Conservation (phyloP, 805 yeast genomes). For the Groenewaldozyma tartarivorans region DNA sequence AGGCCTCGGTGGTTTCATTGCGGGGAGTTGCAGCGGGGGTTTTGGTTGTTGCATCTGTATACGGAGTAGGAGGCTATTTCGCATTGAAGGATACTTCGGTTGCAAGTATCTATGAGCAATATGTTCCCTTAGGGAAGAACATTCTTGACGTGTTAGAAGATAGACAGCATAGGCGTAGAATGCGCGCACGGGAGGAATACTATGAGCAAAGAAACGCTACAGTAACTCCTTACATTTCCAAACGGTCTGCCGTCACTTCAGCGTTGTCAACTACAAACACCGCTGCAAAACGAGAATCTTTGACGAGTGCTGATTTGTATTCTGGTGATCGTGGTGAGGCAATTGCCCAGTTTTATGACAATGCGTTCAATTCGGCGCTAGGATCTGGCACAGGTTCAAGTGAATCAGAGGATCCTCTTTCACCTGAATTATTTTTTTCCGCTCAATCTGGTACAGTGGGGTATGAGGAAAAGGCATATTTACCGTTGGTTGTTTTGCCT, state of each 20-base stretch:
- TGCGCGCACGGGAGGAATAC: slow-evolving; percentile 7
- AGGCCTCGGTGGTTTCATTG: neutral
- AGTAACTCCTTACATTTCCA: slow-evolving; percentile 13
- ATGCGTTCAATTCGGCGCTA: neutral
- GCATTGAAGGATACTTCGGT: neutral
- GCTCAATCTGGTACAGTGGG: slow-evolving; percentile 19
- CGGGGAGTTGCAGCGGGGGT: neutral
- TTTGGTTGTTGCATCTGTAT: neutral
- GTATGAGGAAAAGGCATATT: slow-evolving; percentile 15
- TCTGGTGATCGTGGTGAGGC: neutral
- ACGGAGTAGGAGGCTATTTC: neutral
- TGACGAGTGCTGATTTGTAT: neutral
- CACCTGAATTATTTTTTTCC: slow-evolving; percentile 17
- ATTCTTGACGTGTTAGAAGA: slow-evolving; percentile 17
- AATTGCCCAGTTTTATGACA: neutral
- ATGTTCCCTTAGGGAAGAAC: slow-evolving; percentile 13
- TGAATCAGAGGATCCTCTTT: slow-evolving; percentile 14
- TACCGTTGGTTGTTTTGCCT: slow-evolving; percentile 21
- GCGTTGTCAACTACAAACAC: slow-evolving; percentile 1
- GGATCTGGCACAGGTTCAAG: neutral
- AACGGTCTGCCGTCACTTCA: slow-evolving; percentile 1
- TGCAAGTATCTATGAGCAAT: slow-evolving; percentile 6
- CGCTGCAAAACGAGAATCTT: neutral
- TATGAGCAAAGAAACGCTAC: slow-evolving; percentile 6
- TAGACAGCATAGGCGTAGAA: slow-evolving; percentile 7